Conservation (phyloP, 2,329 filamentous ascomycete genomes). For the Beauveria bassiana region DNA sequence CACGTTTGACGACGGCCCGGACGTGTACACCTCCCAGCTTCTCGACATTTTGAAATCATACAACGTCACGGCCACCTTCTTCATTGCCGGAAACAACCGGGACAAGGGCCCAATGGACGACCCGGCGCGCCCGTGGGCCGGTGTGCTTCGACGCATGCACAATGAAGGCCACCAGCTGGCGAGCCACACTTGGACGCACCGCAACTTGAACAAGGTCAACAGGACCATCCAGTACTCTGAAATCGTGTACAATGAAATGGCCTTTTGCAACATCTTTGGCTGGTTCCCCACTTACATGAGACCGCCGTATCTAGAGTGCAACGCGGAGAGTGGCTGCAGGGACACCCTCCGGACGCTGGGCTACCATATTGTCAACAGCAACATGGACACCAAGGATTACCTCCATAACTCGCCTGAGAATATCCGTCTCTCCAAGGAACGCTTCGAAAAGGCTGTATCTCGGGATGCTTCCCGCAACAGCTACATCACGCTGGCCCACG, state of each 20-base stretch:
- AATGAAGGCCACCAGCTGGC: slow-evolving; percentile 37
- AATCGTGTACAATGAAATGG: slow-evolving; percentile 38
- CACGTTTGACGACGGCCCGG: slow-evolving; percentile 42
- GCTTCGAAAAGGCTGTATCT: slow-evolving; percentile 30
- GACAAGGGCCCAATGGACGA: slow-evolving; percentile 35
- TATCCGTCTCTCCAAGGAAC: slow-evolving; percentile 38
- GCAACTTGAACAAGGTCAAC: slow-evolving; percentile 30
- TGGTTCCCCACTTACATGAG: slow-evolving; percentile 37
- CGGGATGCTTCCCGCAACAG: slow-evolving; percentile 18
- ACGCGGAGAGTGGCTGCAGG: slow-evolving; percentile 30
- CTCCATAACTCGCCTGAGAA: slow-evolving; percentile 40
- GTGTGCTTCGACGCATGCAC: slow-evolving; percentile 33
- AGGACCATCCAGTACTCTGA: slow-evolving; percentile 28
- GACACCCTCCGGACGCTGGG: slow-evolving; percentile 31
- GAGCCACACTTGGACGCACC: slow-evolving; percentile 41
- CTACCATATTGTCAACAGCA: slow-evolving; percentile 50
- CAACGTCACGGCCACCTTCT: slow-evolving; percentile 32
- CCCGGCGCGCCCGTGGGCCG: slow-evolving; percentile 23
- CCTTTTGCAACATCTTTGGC: slow-evolving; percentile 34
- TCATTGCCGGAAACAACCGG: slow-evolving; percentile 34
- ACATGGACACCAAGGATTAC: slow-evolving; percentile 56
- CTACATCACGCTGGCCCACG: slow-evolving; percentile 47
- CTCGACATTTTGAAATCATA: slow-evolving; percentile 29
- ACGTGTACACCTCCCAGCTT: slow-evolving; percentile 31
- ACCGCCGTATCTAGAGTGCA: slow-evolving; percentile 38